Percentiles rank a stretch among this genome's conserved stretches.
Evolutionary conservation across 2,329 filamentous ascomycete genomes (phyloP).

Genomic region (Ophiostoma quercus): DNA sequence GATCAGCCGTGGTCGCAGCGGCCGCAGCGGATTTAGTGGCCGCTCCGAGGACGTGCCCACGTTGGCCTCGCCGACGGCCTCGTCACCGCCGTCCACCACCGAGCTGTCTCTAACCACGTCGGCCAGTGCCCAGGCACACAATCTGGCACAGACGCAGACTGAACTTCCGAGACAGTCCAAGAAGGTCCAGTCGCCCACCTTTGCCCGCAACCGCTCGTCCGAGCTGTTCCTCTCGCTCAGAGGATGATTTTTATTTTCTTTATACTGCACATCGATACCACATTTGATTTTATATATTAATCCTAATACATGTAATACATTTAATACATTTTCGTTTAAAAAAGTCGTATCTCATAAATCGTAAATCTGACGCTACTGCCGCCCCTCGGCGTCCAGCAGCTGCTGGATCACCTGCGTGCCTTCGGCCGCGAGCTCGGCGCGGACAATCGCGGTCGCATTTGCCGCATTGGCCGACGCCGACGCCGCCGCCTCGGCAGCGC

Average conservation of each 20-base stretch:
- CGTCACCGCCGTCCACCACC: constrained; percentile 19
- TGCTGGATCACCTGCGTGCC: constrained; percentile 49
- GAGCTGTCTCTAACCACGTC: constrained; percentile 25
- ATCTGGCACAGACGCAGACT: neutral
- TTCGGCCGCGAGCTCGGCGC: constrained; percentile 43
- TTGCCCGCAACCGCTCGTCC: constrained; percentile 32
- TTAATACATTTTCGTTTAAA: too few relatives aligned
- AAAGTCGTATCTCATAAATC: neutral
- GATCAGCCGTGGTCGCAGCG: neutral
- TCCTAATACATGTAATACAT: neutral
- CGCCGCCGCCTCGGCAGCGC: constrained; percentile 34
- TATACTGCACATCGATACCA: neutral
- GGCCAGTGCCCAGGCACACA: neutral
- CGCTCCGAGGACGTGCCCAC: neutral
- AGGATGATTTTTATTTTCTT: constrained; percentile 31
- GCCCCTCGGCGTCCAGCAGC: constrained; percentile 44
- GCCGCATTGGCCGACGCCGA: constrained; percentile 30
- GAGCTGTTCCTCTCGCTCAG: constrained; percentile 43
- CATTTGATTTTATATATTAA: neutral
- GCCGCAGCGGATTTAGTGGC: neutral
- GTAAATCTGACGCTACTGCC: neutral
- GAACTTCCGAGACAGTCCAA: neutral
- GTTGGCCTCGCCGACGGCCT: neutral
- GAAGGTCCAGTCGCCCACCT: neutral
- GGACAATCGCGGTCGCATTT: constrained; percentile 36